Percentiles rank a stretch among this genome's conserved stretches.
Conservation (phyloP, 305 asterid genomes). For the Fraxinus ornus region DNA sequence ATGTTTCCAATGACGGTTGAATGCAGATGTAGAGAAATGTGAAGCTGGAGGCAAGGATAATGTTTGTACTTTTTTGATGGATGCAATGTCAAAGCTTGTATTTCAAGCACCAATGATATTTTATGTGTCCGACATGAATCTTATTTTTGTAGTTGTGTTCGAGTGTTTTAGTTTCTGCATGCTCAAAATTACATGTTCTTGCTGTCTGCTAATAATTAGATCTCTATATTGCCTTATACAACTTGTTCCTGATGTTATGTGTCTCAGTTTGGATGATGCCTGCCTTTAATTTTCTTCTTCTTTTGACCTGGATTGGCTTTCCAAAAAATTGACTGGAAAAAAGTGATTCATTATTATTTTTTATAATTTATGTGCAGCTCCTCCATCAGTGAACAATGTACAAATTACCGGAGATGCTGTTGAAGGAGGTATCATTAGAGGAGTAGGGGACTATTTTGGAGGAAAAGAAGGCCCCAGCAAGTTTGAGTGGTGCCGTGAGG, state of each 20-base stretch:
- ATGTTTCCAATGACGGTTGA: constrained; percentile 4
- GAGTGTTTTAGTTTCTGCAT: constrained; percentile 5
- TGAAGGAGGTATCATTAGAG: constrained; percentile 76
- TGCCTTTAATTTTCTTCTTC: constrained; percentile 3
- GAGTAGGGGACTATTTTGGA: constrained; percentile 87
- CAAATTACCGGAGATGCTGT: constrained; percentile 74
- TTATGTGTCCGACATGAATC: background rate
- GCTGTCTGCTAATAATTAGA: background rate
- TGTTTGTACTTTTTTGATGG: constrained; percentile 4
- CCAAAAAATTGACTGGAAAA: background rate
- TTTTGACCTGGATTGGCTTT: constrained; percentile 8
- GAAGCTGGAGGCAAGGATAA: background rate
- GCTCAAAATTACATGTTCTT: background rate
- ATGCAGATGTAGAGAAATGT: constrained; percentile 3
- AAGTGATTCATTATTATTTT: constrained; percentile 7
- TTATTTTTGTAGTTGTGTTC: constrained; percentile 1
- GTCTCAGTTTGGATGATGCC: constrained; percentile 2
- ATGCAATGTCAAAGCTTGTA: background rate
- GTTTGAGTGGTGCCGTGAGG: constrained; percentile 90
- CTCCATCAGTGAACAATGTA: constrained; percentile 85
- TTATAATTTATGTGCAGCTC: constrained; percentile 62
- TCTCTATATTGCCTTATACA: background rate
- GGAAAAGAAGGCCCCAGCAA: constrained; percentile 99
- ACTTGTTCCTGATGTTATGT: background rate
- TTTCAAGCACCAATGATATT: constrained; percentile 2